These are phyloP conservation scores for Triangularia verruculosa DNA, from an alignment of 2,329 filamentous ascomycete species.

Conservation along the genomic window DNA sequence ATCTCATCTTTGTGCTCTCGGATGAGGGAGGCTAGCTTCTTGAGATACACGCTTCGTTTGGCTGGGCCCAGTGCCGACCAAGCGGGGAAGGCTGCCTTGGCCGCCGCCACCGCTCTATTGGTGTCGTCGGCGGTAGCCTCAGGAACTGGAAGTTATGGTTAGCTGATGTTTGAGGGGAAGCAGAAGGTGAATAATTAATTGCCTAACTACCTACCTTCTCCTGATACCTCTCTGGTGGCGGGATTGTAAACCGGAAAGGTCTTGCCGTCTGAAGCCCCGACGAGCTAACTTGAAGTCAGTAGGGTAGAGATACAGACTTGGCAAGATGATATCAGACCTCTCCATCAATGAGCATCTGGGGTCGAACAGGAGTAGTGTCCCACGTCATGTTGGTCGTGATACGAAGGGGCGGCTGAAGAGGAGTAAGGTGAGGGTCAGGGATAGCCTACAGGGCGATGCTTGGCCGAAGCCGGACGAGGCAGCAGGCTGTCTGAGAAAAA, in stretches of 20 bases:
- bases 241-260: conserved; percentile 46
- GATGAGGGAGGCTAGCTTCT: conserved; percentile 45
- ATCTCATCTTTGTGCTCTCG: conserved; percentile 41
- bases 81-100: conserved; percentile 42
- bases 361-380: conserved; percentile 25
- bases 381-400: conserved; percentile 9
- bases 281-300: conserved; percentile 34
- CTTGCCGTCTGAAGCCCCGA: conserved; percentile 42
- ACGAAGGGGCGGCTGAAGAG: neutral
- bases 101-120: conserved; percentile 42
- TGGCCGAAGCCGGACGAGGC: too few species aligned
- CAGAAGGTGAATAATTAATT: conserved; percentile 2
- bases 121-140: conserved; percentile 44
- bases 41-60: conserved; percentile 41
- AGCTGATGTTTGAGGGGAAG: neutral
- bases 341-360: conserved; percentile 50
- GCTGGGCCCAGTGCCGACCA: conserved; percentile 43
- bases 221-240: conserved; percentile 38
- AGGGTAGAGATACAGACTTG: too few species aligned
- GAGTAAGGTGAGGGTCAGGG: neutral
- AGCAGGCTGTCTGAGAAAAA: too few species aligned
- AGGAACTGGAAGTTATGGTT: conserved; percentile 32
- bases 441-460: too few species aligned
- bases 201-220: conserved; percentile 31
- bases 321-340: conserved; percentile 32